Percentiles rank a stretch among this genome's conserved stretches.
These are phyloP conservation scores for Aspergillus heteromorphus DNA, from an alignment of 495 filamentous ascomycete genomes.

Conservation along the genomic window DNA sequence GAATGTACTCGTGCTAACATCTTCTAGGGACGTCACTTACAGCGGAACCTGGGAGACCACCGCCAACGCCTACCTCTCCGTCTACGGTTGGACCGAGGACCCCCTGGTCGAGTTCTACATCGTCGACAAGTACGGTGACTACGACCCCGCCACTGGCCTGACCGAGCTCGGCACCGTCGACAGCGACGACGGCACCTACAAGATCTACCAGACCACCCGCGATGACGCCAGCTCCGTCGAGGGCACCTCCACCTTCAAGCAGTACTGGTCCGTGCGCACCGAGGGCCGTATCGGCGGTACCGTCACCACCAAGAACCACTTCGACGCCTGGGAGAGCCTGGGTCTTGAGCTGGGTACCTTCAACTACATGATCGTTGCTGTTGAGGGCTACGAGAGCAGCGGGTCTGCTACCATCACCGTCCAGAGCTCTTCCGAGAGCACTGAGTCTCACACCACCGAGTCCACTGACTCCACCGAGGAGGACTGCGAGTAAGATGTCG, in stretches of 20 bases:
- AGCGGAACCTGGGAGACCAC: slow-evolving; percentile 47
- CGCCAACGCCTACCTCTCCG: slow-evolving; percentile 53
- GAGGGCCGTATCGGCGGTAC: slow-evolving; percentile 49
- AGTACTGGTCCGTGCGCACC: slow-evolving; percentile 58
- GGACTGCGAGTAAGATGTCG: no score
- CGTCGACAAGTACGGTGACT: slow-evolving; percentile 51
- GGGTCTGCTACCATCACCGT: slow-evolving; percentile 47
- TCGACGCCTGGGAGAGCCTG: slow-evolving; percentile 51
- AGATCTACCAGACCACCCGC: slow-evolving; percentile 55
- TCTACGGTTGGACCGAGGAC: slow-evolving; percentile 60
- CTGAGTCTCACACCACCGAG: no score
- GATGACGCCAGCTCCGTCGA: slow-evolving; percentile 54
- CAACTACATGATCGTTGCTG: slow-evolving; percentile 57
- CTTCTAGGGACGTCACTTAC: slow-evolving; percentile 46
- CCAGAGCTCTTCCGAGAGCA: not conserved
- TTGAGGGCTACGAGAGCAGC: slow-evolving; percentile 53
- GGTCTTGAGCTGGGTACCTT: slow-evolving; percentile 46
- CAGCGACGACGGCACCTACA: slow-evolving; percentile 58
- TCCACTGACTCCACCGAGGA: no score
- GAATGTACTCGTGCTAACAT: not conserved
- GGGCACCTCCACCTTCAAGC: slow-evolving; percentile 56
- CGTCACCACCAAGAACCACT: slow-evolving; percentile 51
- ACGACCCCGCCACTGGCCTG: slow-evolving; percentile 43
- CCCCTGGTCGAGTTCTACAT: slow-evolving; percentile 63
- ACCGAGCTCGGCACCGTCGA: slow-evolving; percentile 48